These are phyloP conservation scores for Lycium ferocissimum DNA, from an alignment of 257 asterid species.

Conservation along the genomic window DNA sequence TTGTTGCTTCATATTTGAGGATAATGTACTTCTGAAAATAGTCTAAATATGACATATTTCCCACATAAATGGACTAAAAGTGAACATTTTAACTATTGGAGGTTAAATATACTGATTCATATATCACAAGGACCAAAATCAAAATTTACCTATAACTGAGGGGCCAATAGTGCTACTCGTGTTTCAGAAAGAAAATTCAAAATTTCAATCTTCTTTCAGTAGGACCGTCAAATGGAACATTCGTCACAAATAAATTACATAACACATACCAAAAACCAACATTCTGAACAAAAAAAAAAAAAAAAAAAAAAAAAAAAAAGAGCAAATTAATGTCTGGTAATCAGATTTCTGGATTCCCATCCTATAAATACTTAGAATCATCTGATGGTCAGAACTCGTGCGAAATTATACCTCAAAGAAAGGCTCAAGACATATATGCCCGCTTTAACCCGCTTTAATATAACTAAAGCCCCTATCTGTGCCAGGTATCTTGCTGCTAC, in stretches of 20 bases:
- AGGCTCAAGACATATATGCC: background rate
- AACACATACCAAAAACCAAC: background rate
- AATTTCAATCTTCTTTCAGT: background rate
- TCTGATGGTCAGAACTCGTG: background rate
- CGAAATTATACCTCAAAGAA: background rate
- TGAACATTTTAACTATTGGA: no score
- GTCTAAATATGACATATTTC: no score
- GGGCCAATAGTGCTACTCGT: background rate
- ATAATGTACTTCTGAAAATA: no score
- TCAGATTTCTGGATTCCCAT: background rate
- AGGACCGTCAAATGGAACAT: background rate
- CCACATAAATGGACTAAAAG: no score
- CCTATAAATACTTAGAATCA: background rate
- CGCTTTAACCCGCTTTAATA: background rate
- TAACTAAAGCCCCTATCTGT: conserved; percentile 4
- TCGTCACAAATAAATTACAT: background rate
- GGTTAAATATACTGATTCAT: no score
- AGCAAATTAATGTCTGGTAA: background rate
- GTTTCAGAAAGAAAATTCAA: background rate
- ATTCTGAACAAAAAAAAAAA: background rate
- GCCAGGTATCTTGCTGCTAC: background rate
- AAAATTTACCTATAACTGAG: no score
- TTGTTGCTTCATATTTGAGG: no score
- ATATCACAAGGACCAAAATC: no score
- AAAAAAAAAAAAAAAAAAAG: background rate